A percentile compares a stretch with the other conserved stretches of the same genome.
These are phyloP conservation scores for Cryphonectria radicalis DNA, from an alignment of 2,329 filamentous ascomycete genomes.

Conservation along the genomic window DNA sequence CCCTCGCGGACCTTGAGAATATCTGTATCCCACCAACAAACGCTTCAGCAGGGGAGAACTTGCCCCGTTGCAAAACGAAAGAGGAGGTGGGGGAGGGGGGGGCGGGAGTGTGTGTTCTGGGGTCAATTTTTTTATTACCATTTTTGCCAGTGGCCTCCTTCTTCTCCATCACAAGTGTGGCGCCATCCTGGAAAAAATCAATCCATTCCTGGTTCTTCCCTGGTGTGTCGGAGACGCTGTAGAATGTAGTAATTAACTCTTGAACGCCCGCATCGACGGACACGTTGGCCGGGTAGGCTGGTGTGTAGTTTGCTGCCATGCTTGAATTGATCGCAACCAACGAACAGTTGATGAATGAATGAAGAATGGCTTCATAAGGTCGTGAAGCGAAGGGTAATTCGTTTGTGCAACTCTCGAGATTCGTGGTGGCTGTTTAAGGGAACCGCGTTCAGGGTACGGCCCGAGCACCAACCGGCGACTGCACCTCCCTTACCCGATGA, in stretches of 20 bases:
- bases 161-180: constrained; percentile 47
- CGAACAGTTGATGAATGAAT: background rate
- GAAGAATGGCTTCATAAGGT: background rate
- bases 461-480: background rate
- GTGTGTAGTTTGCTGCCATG: constrained; percentile 34
- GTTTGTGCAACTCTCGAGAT: background rate
- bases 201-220: constrained; percentile 50
- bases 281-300: constrained; percentile 36
- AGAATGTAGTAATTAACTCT: constrained; percentile 50
- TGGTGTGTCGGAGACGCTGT: constrained; percentile 47
- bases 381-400: background rate
- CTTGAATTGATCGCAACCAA: background rate
- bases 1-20: constrained; percentile 45
- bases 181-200: constrained; percentile 46
- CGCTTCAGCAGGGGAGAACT: background rate
- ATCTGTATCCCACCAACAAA: constrained; percentile 37
- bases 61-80: background rate
- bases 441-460: background rate
- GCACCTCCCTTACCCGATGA: constrained; percentile 6
- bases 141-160: constrained; percentile 41
- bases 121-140: constrained; percentile 8
- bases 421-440: background rate
- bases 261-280: constrained; percentile 32
- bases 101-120: too few species aligned
- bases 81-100: background rate